Conservation (phyloP, 257 asterid genomes). For the Petunia axillaris region DNA sequence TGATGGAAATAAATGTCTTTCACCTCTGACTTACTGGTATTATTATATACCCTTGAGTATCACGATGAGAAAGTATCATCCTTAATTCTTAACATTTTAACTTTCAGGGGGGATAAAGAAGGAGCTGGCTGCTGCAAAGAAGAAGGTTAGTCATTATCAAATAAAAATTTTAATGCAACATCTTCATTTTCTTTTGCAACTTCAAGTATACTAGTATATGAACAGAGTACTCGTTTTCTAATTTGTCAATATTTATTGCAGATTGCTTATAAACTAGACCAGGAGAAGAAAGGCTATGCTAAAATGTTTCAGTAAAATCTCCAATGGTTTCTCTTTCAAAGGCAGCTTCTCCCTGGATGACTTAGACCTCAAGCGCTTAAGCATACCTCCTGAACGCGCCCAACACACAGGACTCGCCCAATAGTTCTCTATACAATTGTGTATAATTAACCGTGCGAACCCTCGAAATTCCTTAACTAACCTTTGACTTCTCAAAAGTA, state of each 20-base stretch:
- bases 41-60: neutral
- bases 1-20: conserved; percentile 10
- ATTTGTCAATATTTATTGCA: conserved; percentile 31
- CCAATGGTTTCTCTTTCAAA: conserved; percentile 33
- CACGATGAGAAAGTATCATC: neutral
- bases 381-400: too few species aligned
- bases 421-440: neutral
- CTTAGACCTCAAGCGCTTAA: conserved; percentile 5
- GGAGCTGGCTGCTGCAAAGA: conserved; percentile 68
- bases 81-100: conserved; percentile 2
- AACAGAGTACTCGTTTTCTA: conserved; percentile 5
- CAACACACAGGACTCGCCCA: neutral
- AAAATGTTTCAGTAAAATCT: conserved; percentile 64
- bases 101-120: conserved; percentile 67
- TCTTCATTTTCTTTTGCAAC: conserved; percentile 14
- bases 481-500: neutral
- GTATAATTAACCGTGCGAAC: neutral
- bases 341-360: too few species aligned
- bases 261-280: conserved; percentile 67
- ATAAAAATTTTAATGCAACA: conserved; percentile 28
- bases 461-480: neutral
- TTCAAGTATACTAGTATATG: neutral
- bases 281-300: conserved; percentile 60
- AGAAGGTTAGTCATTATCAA: conserved; percentile 53
- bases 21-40: neutral